phyloP scores from a whole-genome alignment of 2,329 filamentous ascomycete species.

The Fusarium pseudograminearum region DNA sequence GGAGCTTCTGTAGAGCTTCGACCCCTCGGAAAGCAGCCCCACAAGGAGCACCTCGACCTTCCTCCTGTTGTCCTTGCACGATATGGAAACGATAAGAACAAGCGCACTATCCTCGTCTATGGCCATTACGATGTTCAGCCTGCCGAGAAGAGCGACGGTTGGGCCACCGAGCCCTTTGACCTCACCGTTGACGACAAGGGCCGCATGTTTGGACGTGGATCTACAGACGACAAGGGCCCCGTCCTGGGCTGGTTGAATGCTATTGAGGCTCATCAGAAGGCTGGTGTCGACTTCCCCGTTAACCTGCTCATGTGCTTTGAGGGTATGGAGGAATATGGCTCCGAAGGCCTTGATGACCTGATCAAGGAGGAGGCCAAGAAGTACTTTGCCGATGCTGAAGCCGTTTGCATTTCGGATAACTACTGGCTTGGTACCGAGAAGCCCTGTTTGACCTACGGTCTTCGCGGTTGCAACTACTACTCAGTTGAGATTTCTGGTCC shows the following conservation, averaged over 20 bases:
- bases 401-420: slow-evolving; percentile 98
- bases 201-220: slow-evolving; percentile 95
- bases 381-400: slow-evolving; percentile 95
- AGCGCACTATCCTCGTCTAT: slow-evolving; percentile 95
- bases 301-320: slow-evolving; percentile 99
- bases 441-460: slow-evolving; percentile 96
- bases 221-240: slow-evolving; percentile 97
- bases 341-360: slow-evolving; percentile 94
- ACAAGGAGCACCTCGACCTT: slow-evolving; percentile 89
- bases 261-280: slow-evolving; percentile 97
- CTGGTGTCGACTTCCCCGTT: slow-evolving; percentile 92
- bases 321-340: slow-evolving; percentile 99
- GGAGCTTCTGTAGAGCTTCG: slow-evolving; percentile 91
- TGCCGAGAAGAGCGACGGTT: slow-evolving; percentile 91
- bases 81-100: slow-evolving; percentile 91
- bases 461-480: slow-evolving; percentile 99
- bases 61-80: slow-evolving; percentile 92
- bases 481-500: slow-evolving; percentile 90
- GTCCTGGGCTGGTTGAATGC: slow-evolving; percentile 98
- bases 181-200: slow-evolving; percentile 89
- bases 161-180: slow-evolving; percentile 94
- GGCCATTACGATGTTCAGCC: slow-evolving; percentile 99
- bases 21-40: slow-evolving; percentile 89
- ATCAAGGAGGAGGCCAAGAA: slow-evolving; percentile 91
- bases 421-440: slow-evolving; percentile 99